Evolutionary conservation across 2,329 filamentous ascomycete species (phyloP), one percentile per base, ranked within the genome.

Genomic region (Hymenoscyphus fructigenus): DNA sequence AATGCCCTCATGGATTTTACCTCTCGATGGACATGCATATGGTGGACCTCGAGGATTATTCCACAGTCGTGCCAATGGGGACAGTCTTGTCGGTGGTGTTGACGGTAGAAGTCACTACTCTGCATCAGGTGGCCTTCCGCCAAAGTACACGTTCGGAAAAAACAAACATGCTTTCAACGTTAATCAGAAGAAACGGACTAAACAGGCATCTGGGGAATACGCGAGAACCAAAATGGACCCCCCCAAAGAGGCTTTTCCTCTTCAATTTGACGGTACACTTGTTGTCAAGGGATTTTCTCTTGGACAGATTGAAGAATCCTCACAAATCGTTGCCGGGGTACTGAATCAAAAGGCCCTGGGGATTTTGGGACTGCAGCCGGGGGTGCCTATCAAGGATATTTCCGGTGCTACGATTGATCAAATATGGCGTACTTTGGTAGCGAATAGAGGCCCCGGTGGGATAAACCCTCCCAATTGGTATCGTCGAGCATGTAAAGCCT

Each of bases 341-440:
- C 17, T 50, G 3, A 50, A 23, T 17, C 9, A 23, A n/a, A 50
- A 23, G 7, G 17, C 44, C 7, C 17, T 50, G 4, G 23, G 44
- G 17, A 20, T 50, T 20, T 10, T 50, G 9, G 44, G 44, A n/a
- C 10, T 4, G 44, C 5, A n/a, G 9, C 14, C 2, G 17, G 26
- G 55, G 28, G 55, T 29, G 6, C 29, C 29, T 32, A 7, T 32
- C 29, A 32, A 4, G 29, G 55, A 29, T 10, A 14, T 17, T 14
- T 28, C 55, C 23, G 15, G 28, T 28, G 6, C 55, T 14, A 7
- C 62, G 20, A 63, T 65, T 1, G 68, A 70, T 20, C 60, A 64
- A 9, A 34, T 69, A 2, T 71, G 70, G 70, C 61, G 70, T 3
- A 71, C 67, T 14, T 56, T 71, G 2, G 66, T 69, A 20, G 70